Evolutionary conservation across 1,284 basidiomycete species (phyloP).

Genomic region (Pseudozyma pruni): DNA sequence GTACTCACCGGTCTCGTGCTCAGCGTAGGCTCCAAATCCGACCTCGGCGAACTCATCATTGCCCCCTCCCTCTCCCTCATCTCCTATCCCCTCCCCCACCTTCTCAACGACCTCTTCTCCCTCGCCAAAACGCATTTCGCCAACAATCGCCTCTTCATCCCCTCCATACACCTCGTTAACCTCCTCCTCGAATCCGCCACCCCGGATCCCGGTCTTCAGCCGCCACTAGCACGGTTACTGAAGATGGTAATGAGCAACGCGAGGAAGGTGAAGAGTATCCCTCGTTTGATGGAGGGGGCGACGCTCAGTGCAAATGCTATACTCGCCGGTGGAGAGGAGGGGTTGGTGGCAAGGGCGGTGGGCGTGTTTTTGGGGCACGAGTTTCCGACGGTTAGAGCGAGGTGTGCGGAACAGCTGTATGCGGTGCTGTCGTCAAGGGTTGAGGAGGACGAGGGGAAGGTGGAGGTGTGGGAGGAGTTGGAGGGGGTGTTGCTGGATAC

Average conservation of each 20-base stretch:
- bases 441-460: slow-evolving; percentile 12
- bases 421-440: slow-evolving; percentile 20
- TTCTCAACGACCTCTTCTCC: slow-evolving; percentile 24
- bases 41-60: slow-evolving; percentile 42
- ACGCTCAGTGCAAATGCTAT: slow-evolving; percentile 20
- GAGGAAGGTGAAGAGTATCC: slow-evolving; percentile 19
- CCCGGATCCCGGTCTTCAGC: neutral
- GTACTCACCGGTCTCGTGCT: slow-evolving; percentile 42
- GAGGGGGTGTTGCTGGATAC: slow-evolving; percentile 32
- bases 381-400: slow-evolving; percentile 21
- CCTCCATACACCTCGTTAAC: slow-evolving; percentile 36
- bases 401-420: slow-evolving; percentile 43
- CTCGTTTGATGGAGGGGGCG: slow-evolving; percentile 18
- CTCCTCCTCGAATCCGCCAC: slow-evolving; percentile 52
- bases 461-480: slow-evolving; percentile 16
- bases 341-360: neutral
- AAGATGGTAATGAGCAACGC: slow-evolving; percentile 23
- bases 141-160: slow-evolving; percentile 53
- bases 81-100: slow-evolving; percentile 1
- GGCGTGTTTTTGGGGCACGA: slow-evolving; percentile 17
- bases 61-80: slow-evolving; percentile 18
- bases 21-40: slow-evolving; percentile 46
- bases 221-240: neutral
- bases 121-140: slow-evolving; percentile 34
- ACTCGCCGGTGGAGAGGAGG: neutral